These are phyloP conservation scores for Aspergillus pseudotamarii DNA, from an alignment of 2,329 filamentous ascomycete genomes.

Conservation along the genomic window DNA sequence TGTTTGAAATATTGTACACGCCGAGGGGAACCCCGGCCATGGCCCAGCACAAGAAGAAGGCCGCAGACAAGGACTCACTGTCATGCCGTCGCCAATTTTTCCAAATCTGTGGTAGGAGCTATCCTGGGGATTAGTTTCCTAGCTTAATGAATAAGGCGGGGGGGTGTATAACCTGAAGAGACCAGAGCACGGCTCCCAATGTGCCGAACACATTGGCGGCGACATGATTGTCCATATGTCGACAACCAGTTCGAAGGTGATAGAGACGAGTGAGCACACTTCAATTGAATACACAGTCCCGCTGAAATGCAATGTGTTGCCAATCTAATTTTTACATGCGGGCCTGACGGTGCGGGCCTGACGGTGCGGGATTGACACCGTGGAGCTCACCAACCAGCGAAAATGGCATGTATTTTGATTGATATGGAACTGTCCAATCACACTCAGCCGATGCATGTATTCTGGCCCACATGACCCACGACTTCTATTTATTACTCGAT, in stretches of 20 bases:
- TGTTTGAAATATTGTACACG: slow-evolving; percentile 59
- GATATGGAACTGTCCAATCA: too few relatives aligned
- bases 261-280: too few relatives aligned
- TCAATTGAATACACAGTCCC: accelerated
- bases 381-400: too few relatives aligned
- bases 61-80: slow-evolving; percentile 65
- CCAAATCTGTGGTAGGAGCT: slow-evolving; percentile 70
- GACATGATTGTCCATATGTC: slow-evolving; percentile 29
- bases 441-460: too few relatives aligned
- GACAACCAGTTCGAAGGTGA: neutral
- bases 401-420: too few relatives aligned
- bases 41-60: slow-evolving; percentile 72
- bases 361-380: too few relatives aligned
- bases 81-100: slow-evolving; percentile 69
- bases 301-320: too few relatives aligned
- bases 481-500: too few relatives aligned
- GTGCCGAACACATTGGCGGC: slow-evolving; percentile 36
- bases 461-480: too few relatives aligned
- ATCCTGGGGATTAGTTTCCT: slow-evolving; percentile 9
- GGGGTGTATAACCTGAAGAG: neutral
- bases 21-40: slow-evolving; percentile 69
- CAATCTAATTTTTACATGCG: too few relatives aligned
- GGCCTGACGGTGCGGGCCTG: too few relatives aligned
- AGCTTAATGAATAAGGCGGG: neutral
- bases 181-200: slow-evolving; percentile 28